A percentile compares a stretch with the other conserved stretches of the same genome.
These are phyloP conservation scores for Austroboletus eburneus DNA, from an alignment of 768 basidiomycete genomes.

Conservation along the genomic window DNA sequence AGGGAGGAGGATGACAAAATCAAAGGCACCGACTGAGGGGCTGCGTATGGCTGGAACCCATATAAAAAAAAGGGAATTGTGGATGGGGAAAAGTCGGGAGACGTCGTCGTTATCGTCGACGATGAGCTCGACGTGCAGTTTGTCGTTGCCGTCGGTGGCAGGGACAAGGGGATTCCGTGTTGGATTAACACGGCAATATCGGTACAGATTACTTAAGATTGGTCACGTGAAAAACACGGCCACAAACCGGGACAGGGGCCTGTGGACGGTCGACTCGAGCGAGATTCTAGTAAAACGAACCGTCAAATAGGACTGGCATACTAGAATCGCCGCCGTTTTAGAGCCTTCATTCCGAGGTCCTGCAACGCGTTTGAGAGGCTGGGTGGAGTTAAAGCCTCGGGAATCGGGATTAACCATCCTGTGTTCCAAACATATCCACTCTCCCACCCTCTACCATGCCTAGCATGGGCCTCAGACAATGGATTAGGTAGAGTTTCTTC, in stretches of 20 bases:
- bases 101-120: slow-evolving; percentile 27
- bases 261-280: no score
- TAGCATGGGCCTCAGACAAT: slow-evolving; percentile 15
- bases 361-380: no score
- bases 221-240: slow-evolving; percentile 24
- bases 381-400: no score
- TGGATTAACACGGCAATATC: slow-evolving; percentile 29
- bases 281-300: no score
- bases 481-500: slow-evolving; percentile 20
- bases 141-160: slow-evolving; percentile 32
- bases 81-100: neutral
- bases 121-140: slow-evolving; percentile 25
- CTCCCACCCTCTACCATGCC: neutral
- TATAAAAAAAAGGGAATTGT: slow-evolving; percentile 8
- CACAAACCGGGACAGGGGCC: slow-evolving; percentile 6
- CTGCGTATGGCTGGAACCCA: slow-evolving; percentile 12
- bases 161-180: slow-evolving; percentile 35
- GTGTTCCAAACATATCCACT: no score
- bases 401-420: no score
- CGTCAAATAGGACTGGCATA: no score
- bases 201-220: slow-evolving; percentile 30
- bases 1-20: slow-evolving; percentile 17
- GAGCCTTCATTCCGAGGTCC: no score
- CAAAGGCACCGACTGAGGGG: slow-evolving; percentile 19
- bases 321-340: no score